Conservation (phyloP, 306 rosid species). For the Arachis stenosperma region DNA sequence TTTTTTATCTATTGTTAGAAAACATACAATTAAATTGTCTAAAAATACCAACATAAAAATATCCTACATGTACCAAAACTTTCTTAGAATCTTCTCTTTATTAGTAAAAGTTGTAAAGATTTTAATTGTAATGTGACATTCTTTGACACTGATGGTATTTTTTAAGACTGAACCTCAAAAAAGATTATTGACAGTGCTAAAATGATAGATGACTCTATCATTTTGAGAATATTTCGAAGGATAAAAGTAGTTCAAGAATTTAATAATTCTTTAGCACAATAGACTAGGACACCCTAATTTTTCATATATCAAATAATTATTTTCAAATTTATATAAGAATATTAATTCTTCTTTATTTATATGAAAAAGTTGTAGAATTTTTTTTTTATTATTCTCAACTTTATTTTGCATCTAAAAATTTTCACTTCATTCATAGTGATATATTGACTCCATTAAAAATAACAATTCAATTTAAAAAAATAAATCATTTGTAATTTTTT, state of each 20-base stretch:
- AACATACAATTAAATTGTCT: no score
- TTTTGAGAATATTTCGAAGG: not conserved
- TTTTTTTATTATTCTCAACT: not conserved
- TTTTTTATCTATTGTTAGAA: no score
- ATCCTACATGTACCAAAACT: not conserved
- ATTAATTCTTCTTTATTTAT: not conserved
- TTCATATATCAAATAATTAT: not conserved
- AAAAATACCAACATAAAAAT: no score
- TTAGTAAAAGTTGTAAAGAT: not conserved
- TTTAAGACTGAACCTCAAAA: not conserved
- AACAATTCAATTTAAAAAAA: constrained; percentile 10
- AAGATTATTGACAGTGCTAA: constrained; percentile 1
- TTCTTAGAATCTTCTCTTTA: not conserved
- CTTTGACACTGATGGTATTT: not conserved
- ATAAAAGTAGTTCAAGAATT: not conserved
- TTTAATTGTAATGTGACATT: not conserved
- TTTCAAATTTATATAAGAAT: not conserved
- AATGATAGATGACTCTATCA: not conserved
- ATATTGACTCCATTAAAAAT: not conserved
- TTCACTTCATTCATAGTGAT: not conserved
- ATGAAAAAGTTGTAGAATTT: not conserved
- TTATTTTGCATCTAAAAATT: constrained; percentile 1
- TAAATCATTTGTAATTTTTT: not conserved
- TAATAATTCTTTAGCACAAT: not conserved
- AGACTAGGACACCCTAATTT: not conserved